Base-by-base conservation (phyloP, 2,329 filamentous ascomycete genomes). In the Blastomyces parvus region DNA sequence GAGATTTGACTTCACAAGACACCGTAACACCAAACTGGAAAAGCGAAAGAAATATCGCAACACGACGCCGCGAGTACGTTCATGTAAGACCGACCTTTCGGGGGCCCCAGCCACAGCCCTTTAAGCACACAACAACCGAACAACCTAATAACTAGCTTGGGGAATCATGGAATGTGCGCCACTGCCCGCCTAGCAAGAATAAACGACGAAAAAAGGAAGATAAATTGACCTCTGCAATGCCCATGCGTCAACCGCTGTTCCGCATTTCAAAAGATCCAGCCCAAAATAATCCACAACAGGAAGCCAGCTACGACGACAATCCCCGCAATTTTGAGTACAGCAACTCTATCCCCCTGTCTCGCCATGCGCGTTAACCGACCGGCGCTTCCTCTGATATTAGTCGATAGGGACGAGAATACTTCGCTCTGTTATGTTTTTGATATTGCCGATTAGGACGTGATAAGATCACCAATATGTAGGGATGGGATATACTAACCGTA, bases 331-430 rank as follows among this genome's bases (percentile, higher is more conserved):
- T 97, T 97, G 65, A 99, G 77, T 48, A 97, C 88, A 19, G 94
- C 93, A 50, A 96, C 84, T 70, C 91, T 93, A 77, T 97, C 96
- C 60, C 94, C 94, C 62, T 87, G 86, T 60, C 88, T 87, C 56
- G 94, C 94, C 91, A 97, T 97, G 66, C 91, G 86, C 27, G 88
- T 90, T 57, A 99, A 79, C 14, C 94, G 85, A 59, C 84, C 82
- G 14, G 91, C 91, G 67, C 89, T 95, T 53, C 91, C 91, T 74
- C 91, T 93, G 65, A 99, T 80, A 67, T 87, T 88, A 17, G 88
- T 87, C 44, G 85, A 84, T 84, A 99, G 91, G 70, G 86, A 88
- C 65, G 90, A 93, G 77, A 99, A 97, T 30, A 91, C 94, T 69
- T 97, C 91, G 74, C 84, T 88, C 88, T 94, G 67, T 68, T 59